phyloP scores from a whole-genome alignment of 148 eudicot species.

The Selenicereus undatus region DNA sequence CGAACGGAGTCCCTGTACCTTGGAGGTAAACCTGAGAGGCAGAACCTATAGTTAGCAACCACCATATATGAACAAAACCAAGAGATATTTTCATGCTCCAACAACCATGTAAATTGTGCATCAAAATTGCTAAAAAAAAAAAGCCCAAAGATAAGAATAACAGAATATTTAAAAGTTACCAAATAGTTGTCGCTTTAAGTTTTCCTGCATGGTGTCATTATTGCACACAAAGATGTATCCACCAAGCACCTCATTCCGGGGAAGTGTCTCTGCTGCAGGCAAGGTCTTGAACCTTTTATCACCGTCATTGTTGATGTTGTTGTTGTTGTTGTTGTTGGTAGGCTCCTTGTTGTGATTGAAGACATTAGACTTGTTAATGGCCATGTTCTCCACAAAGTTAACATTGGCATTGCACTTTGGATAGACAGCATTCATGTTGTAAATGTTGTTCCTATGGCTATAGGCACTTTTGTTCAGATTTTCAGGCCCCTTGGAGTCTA shows the following conservation, averaged over 20 bases:
- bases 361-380: constrained; percentile 49
- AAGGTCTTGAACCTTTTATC: constrained; percentile 97
- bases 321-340: constrained; percentile 37
- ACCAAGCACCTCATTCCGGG: constrained; percentile 93
- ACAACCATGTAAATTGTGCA: not conserved
- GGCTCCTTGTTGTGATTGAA: constrained; percentile 51
- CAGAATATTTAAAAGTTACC: constrained; percentile 42
- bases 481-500: constrained; percentile 61
- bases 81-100: not conserved
- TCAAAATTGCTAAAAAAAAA: no score
- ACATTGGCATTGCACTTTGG: constrained; percentile 47
- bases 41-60: not conserved
- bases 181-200: constrained; percentile 74
- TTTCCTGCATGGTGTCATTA: constrained; percentile 87
- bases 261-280: constrained; percentile 95
- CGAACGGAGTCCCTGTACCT: constrained; percentile 97
- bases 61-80: constrained; percentile 9
- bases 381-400: constrained; percentile 47
- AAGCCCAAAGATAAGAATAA: not conserved
- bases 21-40: constrained; percentile 83
- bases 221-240: constrained; percentile 92
- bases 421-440: constrained; percentile 58
- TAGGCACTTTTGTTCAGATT: constrained; percentile 41
- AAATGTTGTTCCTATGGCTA: constrained; percentile 44
- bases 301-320: constrained; percentile 42